phyloP scores from a whole-genome alignment of 2,329 filamentous ascomycete species.

The Pseudocercospora vitis region DNA sequence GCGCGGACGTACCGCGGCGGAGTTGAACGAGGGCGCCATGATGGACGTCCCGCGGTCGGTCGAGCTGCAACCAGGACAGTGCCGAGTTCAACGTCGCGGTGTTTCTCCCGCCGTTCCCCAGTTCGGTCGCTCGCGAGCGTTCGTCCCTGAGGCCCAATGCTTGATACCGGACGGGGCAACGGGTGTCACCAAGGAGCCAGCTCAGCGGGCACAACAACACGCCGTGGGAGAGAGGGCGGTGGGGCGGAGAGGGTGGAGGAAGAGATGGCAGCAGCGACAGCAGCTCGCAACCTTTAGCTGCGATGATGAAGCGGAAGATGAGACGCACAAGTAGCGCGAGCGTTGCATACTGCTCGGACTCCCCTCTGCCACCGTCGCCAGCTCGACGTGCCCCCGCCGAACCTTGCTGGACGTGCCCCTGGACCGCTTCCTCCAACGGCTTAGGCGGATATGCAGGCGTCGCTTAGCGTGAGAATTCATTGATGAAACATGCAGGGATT shows the following conservation, averaged over 20 bases:
- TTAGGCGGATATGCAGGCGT: conserved; percentile 6
- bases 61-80: conserved; percentile 11
- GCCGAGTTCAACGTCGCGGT: conserved; percentile 18
- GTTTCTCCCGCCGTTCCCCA: conserved; percentile 14
- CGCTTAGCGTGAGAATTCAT: not conserved
- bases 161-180: not conserved
- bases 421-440: conserved; percentile 6
- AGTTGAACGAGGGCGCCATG: conserved; percentile 52
- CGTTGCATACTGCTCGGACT: conserved; percentile 9
- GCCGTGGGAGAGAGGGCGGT: not conserved
- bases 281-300: conserved; percentile 7
- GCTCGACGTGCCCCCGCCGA: conserved; percentile 7
- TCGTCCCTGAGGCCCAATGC: not conserved
- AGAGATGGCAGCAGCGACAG: conserved; percentile 6
- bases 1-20: conserved; percentile 43
- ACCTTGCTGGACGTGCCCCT: conserved; percentile 6
- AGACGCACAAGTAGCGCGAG: conserved; percentile 9
- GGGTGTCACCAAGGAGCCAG: not conserved
- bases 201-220: conserved; percentile 3
- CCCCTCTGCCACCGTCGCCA: conserved; percentile 2
- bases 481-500: conserved; percentile 8
- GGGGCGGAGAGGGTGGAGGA: not conserved
- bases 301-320: conserved; percentile 7
- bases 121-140: conserved; percentile 18
- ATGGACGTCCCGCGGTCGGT: conserved; percentile 10